These are phyloP conservation scores for Eucalyptus tenuipes DNA, from an alignment of 345 rosid species.

Conservation along the genomic window DNA sequence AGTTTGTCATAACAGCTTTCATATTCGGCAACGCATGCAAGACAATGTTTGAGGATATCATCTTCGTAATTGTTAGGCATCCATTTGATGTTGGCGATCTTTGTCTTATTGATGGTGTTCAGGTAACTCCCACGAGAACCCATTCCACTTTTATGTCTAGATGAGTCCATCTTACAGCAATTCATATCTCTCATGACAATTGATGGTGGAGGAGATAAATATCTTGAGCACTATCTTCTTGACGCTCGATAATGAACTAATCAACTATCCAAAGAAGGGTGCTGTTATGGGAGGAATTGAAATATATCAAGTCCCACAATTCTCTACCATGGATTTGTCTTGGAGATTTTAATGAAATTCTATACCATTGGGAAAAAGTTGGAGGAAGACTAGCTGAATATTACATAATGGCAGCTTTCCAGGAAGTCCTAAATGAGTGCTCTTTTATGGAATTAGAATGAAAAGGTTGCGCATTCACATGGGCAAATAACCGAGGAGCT, in stretches of 20 bases:
- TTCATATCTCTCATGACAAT: neutral
- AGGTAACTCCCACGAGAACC: slow-evolving; percentile 14
- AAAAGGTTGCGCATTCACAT: too few species aligned
- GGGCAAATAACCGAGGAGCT: too few species aligned
- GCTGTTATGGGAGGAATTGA: too few species aligned
- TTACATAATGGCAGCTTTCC: too few species aligned
- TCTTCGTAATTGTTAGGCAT: slow-evolving; percentile 77
- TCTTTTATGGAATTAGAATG: too few species aligned
- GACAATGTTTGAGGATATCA: slow-evolving; percentile 57
- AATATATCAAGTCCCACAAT: too few species aligned
- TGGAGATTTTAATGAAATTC: too few species aligned
- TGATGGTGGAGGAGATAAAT: slow-evolving; percentile 86
- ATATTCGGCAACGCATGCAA: slow-evolving; percentile 76
- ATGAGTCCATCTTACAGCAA: neutral
- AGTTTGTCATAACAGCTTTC: slow-evolving; percentile 57
- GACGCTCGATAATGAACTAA: slow-evolving; percentile 65
- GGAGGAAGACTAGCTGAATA: too few species aligned
- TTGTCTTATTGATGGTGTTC: slow-evolving; percentile 63
- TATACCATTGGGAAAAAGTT: too few species aligned
- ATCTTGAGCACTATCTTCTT: slow-evolving; percentile 66
- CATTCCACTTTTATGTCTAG: neutral
- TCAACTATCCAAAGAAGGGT: slow-evolving; percentile 81
- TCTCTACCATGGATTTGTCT: too few species aligned
- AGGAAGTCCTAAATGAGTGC: too few species aligned
- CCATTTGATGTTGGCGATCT: slow-evolving; percentile 95